Evolutionary conservation across 1,284 basidiomycete species (phyloP), one percentile per base, ranked within the genome.

Genomic region (Somion occarium): DNA sequence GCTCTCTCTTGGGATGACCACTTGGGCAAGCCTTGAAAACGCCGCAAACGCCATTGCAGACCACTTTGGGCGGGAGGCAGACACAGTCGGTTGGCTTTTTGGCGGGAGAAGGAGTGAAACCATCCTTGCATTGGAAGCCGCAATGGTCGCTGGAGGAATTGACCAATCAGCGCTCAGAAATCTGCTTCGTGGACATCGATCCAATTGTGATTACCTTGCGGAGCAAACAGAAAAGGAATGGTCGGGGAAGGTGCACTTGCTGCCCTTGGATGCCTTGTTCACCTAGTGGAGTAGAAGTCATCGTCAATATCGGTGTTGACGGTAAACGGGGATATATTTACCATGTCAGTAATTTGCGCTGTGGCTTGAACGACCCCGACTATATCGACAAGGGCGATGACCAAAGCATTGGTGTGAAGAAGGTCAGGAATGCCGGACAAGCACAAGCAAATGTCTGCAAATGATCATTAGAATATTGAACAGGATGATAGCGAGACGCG

Each of bases 11-110:
- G 26, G 55, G 51, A 24, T 49, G 46, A 34, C 30, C 15, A 51
- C 69, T 70, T 1, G 74, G 66, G 57, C 76, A 76, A 1, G 61
- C 61, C 12, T 64, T 62, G 61, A 64, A 70, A 23, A 58, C 25
- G 5, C 72, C 72, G 50, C 76, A 80, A 44, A 71, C 63, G 25
- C 74, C 76, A 52, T 78, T 78, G 59, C 77, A 79, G 48, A 73
- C 69, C 2, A 58, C 70, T 53, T 64, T 61, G 1, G 75, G 75
- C 23, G 63, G 50, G 0, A 58, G 44, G 60, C 78, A 79, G 24
- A 71, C 62, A 56, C 78, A 80, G 13, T 60, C 50, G 1, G 60
- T 70, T 11, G 61, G 64, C 23, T 54, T 61, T 59, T 50, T 59
- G 55, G 46, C 60, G 5, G 70, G 69, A n/a, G 64, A 70, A 5